A percentile compares a stretch with the other conserved stretches of the same genome.
phyloP scores from a whole-genome alignment of 371 early-diverging fungal genomes.

The Entomophthora muscae region DNA sequence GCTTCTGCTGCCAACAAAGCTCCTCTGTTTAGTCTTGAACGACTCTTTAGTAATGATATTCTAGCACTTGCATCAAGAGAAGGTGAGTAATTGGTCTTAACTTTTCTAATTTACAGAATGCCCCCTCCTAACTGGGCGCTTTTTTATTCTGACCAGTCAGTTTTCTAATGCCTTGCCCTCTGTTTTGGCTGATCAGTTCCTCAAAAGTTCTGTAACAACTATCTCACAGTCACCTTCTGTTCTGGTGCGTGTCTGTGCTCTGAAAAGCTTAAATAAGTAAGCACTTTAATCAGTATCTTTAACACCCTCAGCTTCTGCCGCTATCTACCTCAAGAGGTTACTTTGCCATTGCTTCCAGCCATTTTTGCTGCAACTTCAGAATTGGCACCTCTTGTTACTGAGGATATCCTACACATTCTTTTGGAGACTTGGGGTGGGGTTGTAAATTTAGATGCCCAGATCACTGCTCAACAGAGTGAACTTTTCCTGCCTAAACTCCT shows the following conservation, averaged over 20 bases:
- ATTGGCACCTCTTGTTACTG: conserved; percentile 45
- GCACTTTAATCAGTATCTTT: too few relatives aligned
- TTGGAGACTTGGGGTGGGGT: conserved; percentile 56
- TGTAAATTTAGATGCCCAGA: conserved; percentile 30
- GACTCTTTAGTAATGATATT: conserved; percentile 59
- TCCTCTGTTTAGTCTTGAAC: conserved; percentile 38
- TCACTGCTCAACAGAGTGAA: conserved; percentile 49
- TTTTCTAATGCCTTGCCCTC: conserved; percentile 55
- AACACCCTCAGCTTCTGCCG: conserved; percentile 31
- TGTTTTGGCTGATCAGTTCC: conserved; percentile 41
- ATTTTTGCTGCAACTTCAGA: conserved; percentile 47
- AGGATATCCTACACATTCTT: conserved; percentile 59
- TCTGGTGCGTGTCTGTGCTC: conserved; percentile 55
- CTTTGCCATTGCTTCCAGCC: conserved; percentile 36
- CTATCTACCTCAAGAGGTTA: conserved; percentile 29
- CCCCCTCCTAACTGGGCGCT: conserved; percentile 24
- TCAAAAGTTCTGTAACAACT: conserved; percentile 50
- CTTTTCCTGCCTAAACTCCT: conserved; percentile 52
- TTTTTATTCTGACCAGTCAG: conserved; percentile 68
- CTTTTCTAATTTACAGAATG: conserved; percentile 19
- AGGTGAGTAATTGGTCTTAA: conserved; percentile 17
- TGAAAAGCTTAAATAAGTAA: conserved; percentile 55
- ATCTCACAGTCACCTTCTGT: conserved; percentile 36
- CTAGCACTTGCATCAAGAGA: conserved; percentile 37
- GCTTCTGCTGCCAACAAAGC: conserved; percentile 16